These are phyloP conservation scores for Monosiga brevicollis DNA, from an alignment of 78 protist species.

Conservation along the genomic window DNA sequence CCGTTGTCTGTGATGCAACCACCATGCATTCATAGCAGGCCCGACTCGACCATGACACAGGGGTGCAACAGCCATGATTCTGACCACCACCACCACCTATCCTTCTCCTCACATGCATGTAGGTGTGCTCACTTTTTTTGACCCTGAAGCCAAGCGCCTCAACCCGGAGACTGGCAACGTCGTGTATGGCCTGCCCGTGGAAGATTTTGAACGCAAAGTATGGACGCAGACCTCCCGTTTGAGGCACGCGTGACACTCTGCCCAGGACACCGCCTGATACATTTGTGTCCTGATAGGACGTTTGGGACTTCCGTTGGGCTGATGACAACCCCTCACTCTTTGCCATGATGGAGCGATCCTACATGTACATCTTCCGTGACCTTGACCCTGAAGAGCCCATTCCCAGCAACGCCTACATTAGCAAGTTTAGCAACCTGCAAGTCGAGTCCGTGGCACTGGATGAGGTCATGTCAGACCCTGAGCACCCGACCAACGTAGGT, in stretches of 20 bases:
- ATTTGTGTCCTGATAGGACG: no score
- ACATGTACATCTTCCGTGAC: slow-evolving; percentile 57
- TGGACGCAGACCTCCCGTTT: no score
- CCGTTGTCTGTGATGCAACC: slow-evolving; percentile 19
- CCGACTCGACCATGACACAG: no score
- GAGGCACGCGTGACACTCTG: no score
- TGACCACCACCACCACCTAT: no score
- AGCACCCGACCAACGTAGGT: slow-evolving; percentile 11
- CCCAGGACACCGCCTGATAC: no score
- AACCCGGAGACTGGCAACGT: not conserved
- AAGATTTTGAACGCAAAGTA: slow-evolving; percentile 23
- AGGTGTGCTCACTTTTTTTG: not conserved
- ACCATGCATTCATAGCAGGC: no score
- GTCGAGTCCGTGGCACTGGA: slow-evolving; percentile 46
- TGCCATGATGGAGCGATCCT: slow-evolving; percentile 68
- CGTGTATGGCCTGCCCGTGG: not conserved
- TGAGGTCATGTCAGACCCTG: slow-evolving; percentile 46
- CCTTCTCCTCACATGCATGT: no score
- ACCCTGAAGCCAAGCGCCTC: not conserved
- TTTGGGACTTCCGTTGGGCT: slow-evolving; percentile 39
- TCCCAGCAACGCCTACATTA: slow-evolving; percentile 27
- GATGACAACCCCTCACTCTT: slow-evolving; percentile 61
- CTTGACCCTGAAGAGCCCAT: slow-evolving; percentile 51
- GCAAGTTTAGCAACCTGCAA: slow-evolving; percentile 48
- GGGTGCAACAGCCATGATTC: no score